phyloP scores from a whole-genome alignment of 306 rosid species.

The Rosa chinensis region DNA sequence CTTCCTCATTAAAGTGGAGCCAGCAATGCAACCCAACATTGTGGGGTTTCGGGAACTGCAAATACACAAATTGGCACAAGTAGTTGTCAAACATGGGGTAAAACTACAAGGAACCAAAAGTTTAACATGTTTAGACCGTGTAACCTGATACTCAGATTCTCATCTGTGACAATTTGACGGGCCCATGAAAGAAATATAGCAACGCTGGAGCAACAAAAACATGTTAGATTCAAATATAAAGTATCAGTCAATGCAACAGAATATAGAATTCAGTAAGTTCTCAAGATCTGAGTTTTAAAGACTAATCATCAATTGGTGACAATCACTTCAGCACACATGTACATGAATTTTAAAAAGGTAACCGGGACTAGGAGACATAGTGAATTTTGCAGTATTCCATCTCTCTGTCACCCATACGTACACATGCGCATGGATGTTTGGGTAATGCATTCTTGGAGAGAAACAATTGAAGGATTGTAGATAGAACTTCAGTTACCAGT shows the following conservation, averaged over 20 bases:
- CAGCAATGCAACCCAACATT: conserved; percentile 81
- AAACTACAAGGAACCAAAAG: neutral
- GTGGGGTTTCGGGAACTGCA: conserved; percentile 65
- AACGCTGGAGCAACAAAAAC: conserved; percentile 47
- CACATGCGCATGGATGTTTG: neutral
- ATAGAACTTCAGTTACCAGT: neutral
- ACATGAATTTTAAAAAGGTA: neutral
- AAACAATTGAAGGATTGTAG: neutral
- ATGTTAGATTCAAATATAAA: neutral
- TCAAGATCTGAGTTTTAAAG: neutral
- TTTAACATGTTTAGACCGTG: neutral
- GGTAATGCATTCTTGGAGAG: neutral
- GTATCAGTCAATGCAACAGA: neutral
- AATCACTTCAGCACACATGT: neutral
- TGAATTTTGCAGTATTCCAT: neutral
- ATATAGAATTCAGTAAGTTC: neutral
- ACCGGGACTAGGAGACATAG: neutral
- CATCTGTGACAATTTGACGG: conserved; percentile 38
- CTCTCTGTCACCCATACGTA: neutral
- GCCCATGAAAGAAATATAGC: conserved; percentile 91
- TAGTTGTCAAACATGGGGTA: conserved; percentile 3
- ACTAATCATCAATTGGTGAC: neutral
- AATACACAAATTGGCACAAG: conserved; percentile 19
- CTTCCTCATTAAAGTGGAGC: conserved; percentile 74
- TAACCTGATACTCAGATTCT: conserved; percentile 48